Evolutionary conservation across 345 rosid species (phyloP).

Genomic region (Trapa incisa): DNA sequence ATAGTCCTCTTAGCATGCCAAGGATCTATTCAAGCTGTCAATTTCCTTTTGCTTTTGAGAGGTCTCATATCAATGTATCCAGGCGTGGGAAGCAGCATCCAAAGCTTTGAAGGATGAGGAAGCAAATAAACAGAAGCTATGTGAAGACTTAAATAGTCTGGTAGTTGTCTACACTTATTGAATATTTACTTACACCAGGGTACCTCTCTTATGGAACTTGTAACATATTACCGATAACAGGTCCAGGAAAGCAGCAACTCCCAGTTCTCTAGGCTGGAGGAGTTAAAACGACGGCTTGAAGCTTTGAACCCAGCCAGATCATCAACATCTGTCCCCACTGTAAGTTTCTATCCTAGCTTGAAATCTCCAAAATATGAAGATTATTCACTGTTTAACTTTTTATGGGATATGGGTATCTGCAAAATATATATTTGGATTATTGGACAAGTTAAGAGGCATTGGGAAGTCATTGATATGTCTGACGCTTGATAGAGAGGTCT

Average conservation of each 20-base stretch:
- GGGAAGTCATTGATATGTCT: neutral
- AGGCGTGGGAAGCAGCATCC: slow-evolving; percentile 67
- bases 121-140: slow-evolving; percentile 59
- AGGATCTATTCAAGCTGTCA: too few relatives aligned
- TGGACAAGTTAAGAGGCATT: neutral
- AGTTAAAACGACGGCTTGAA: slow-evolving; percentile 31
- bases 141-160: slow-evolving; percentile 69
- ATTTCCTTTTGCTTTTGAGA: neutral
- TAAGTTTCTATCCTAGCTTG: slow-evolving; percentile 12
- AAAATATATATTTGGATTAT: neutral
- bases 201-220: neutral
- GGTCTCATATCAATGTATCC: neutral
- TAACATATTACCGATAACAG: slow-evolving; percentile 18
- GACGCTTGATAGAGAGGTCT: neutral
- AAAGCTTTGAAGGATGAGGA: slow-evolving; percentile 67
- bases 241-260: slow-evolving; percentile 66
- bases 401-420: neutral
- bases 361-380: neutral
- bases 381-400: neutral
- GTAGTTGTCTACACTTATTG: slow-evolving; percentile 17
- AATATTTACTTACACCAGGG: neutral
- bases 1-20: neutral
- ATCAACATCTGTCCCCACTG: slow-evolving; percentile 22
- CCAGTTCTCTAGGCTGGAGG: slow-evolving; percentile 71
- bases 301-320: slow-evolving; percentile 38